A percentile compares a stretch with the other conserved stretches of the same genome.
phyloP scores from a whole-genome alignment of 176 grass and related monocot species.

The Oryza officinalis region DNA sequence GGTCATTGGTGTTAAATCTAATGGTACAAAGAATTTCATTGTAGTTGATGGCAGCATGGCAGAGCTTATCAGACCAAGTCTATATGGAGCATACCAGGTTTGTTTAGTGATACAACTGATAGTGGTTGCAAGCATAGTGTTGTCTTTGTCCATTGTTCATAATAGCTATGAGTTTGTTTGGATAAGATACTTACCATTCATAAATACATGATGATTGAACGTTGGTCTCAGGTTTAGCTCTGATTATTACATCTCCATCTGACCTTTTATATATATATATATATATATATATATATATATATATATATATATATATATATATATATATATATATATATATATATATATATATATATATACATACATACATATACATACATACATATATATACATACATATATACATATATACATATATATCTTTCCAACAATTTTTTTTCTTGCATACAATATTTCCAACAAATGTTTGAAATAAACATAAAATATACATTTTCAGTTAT shows the following conservation, averaged over 20 bases:
- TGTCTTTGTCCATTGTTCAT: neutral
- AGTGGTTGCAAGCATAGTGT: neutral
- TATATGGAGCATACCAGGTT: constrained; percentile 99
- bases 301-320: no score
- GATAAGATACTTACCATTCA: neutral
- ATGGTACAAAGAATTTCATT: constrained; percentile 93
- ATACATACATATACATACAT: no score
- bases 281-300: no score
- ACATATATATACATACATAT: no score
- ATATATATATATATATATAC: neutral
- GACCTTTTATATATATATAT: no score
- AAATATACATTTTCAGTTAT: neutral
- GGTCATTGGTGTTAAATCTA: constrained; percentile 97
- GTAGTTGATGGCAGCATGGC: constrained; percentile 98
- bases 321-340: no score
- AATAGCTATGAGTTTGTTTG: neutral
- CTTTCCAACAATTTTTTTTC: no score
- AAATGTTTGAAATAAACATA: constrained; percentile 1
- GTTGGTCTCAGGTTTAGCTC: neutral
- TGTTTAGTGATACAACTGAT: constrained; percentile 1
- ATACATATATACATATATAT: no score
- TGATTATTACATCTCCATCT: neutral
- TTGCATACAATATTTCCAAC: no score
- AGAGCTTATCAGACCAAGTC: constrained; percentile 95
- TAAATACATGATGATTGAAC: neutral